Base-by-base conservation (phyloP, 306 rosid genomes). In the Begonia masoniana region DNA sequence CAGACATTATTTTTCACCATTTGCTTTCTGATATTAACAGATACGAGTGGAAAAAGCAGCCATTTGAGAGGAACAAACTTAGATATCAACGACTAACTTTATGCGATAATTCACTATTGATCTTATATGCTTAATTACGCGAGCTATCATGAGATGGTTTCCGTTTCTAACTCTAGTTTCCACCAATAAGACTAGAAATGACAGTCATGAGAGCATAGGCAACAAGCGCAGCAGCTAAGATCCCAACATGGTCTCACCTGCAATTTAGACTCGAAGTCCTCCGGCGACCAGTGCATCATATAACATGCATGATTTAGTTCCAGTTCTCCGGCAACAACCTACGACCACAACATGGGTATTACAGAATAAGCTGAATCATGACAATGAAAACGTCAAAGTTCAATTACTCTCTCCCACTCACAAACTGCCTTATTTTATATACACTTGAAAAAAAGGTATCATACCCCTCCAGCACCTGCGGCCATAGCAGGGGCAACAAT, bases 391-490 rank as follows among this genome's bases (percentile, higher is more conserved):
- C 21, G 41, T 12, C 52, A 35, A 16, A 50, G 7, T 41, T 41
- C 42, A 57, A 50, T 10, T 31, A 31, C 49, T 4, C 15, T 45
- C 15, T n/a, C 49, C 0, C 15, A 0, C 49, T 45, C 13, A 43
- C 10, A 43, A 9, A 43, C 13, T 9, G 47, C 47, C 47, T 43
- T 21, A 21, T 21, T 21, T 21, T 24, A 24, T 14, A 58, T 52
- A 13, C 39, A 39, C 36, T 13, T 13, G 49, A 74, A 62, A 73
- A 50, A 51, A 71, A 31, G 62, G 64, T 24, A 62, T 64, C 87
- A 31, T 71, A 91, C 97, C 94, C 97, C 97, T 77, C 97, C 97
- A 66, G 97, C 83, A 69, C 97, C 97, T 57, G 96, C 97, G 62
- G 97, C 97, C 80, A 91, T 80, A 58, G 97, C 94, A 78, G 97